These are phyloP conservation scores for Didymella lethalis DNA, from an alignment of 2,329 filamentous ascomycete species.

Conservation along the genomic window DNA sequence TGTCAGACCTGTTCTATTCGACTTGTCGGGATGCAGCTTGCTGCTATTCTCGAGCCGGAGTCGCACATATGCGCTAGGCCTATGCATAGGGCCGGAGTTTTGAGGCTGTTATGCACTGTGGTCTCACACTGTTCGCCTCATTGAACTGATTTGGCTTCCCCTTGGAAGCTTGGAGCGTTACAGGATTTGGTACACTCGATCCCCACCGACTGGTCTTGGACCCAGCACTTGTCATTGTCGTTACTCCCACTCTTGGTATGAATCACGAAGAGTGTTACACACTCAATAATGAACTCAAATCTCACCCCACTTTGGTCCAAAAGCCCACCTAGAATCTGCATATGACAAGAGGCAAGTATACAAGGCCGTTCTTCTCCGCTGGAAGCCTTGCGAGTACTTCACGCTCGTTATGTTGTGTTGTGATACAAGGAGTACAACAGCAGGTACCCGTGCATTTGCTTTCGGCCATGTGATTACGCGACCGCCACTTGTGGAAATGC, in stretches of 20 bases:
- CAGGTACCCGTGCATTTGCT: conserved; percentile 30
- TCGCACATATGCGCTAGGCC: conserved; percentile 24
- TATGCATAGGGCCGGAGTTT: conserved; percentile 24
- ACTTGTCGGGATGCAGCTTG: conserved; percentile 23
- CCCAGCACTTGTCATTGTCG: conserved; percentile 17
- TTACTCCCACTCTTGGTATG: conserved; percentile 28
- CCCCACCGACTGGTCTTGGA: conserved; percentile 17
- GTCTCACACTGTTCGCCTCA: conserved; percentile 14
- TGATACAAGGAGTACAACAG: conserved; percentile 10
- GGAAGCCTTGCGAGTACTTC: conserved; percentile 12
- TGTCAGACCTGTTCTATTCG: conserved; percentile 37
- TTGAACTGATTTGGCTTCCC: conserved; percentile 8
- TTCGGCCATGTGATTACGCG: conserved; percentile 26
- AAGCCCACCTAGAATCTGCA: neutral
- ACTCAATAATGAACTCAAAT: conserved; percentile 19
- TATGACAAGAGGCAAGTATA: neutral
- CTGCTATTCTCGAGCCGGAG: conserved; percentile 22
- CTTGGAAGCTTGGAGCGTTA: conserved; percentile 14
- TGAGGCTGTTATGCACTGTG: conserved; percentile 28
- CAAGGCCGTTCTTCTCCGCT: neutral
- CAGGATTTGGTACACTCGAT: conserved; percentile 18
- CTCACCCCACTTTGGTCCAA: conserved; percentile 2
- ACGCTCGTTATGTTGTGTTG: conserved; percentile 8
- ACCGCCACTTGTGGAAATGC: conserved; percentile 18
- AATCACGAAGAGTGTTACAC: conserved; percentile 30